Evolutionary conservation across 1,139 yeast genomes (phyloP).

Genomic region (Chernovozyma sophiae-reginae): DNA sequence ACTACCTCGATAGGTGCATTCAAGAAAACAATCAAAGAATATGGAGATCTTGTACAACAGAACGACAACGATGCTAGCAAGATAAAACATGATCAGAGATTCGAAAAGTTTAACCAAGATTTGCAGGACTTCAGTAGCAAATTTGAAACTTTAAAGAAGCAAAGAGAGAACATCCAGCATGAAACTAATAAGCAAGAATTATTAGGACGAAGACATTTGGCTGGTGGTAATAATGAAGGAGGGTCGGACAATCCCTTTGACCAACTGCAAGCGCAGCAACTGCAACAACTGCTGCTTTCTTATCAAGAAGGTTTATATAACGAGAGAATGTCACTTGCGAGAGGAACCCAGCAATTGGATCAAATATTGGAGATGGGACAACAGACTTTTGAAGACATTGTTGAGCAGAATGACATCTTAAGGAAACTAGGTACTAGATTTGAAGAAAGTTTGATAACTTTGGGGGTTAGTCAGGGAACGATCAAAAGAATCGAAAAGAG

Average conservation of each 20-base stretch:
- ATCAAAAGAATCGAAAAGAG: constrained; percentile 76
- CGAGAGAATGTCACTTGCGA: constrained; percentile 60
- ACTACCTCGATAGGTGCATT: constrained; percentile 78
- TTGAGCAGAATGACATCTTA: constrained; percentile 76
- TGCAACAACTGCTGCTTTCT: constrained; percentile 28
- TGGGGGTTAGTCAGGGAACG: constrained; percentile 86
- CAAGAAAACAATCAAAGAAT: constrained; percentile 73
- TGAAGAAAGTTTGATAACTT: constrained; percentile 66
- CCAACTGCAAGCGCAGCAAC: constrained; percentile 14
- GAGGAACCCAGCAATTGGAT: constrained; percentile 81
- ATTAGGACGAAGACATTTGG: constrained; percentile 48
- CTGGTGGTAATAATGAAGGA: constrained; percentile 10
- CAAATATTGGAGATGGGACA: constrained; percentile 89
- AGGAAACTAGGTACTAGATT: constrained; percentile 60
- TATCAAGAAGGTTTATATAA: constrained; percentile 65
- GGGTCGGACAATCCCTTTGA: constrained; percentile 62
- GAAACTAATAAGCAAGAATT: constrained; percentile 56
- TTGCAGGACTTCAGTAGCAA: constrained; percentile 50
- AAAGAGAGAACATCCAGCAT: constrained; percentile 58
- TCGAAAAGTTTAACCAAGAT: constrained; percentile 59
- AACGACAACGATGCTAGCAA: constrained; percentile 54
- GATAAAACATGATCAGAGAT: constrained; percentile 60
- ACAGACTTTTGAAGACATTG: constrained; percentile 78
- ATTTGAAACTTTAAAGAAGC: constrained; percentile 59
- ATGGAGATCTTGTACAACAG: constrained; percentile 52